Evolutionary conservation across 257 asterid species (phyloP).

Genomic region (Solanum tarijense): DNA sequence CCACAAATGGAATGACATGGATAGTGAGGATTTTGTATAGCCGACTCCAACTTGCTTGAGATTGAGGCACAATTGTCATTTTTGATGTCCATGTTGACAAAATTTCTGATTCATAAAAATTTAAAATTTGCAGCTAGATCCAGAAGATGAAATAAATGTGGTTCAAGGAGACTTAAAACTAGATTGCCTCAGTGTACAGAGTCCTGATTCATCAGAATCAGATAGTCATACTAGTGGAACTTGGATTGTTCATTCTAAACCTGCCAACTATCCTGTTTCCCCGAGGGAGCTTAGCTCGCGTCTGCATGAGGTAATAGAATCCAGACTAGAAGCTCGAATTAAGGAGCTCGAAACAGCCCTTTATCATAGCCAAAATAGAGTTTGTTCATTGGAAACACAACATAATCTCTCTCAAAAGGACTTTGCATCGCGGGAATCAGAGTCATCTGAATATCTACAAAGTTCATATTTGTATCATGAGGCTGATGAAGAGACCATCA

Average conservation of each 20-base stretch:
- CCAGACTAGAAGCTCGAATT: conserved; percentile 42
- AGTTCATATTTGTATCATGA: conserved; percentile 9
- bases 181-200: conserved; percentile 3
- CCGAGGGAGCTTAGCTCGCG: conserved; percentile 53
- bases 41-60: neutral
- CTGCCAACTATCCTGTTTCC: conserved; percentile 45
- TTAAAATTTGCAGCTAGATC: conserved; percentile 29
- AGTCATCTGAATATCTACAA: conserved; percentile 16
- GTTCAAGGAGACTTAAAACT: conserved; percentile 31
- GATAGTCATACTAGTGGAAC: conserved; percentile 14
- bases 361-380: conserved; percentile 11
- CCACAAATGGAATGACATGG: too few relatives aligned
- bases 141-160: conserved; percentile 30
- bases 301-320: conserved; percentile 52
- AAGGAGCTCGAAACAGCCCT: conserved; percentile 52
- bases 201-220: conserved; percentile 5
- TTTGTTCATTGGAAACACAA: conserved; percentile 16
- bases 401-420: neutral
- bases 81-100: neutral
- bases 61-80: neutral
- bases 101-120: neutral
- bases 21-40: neutral
- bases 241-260: conserved; percentile 10
- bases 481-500: neutral
- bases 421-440: conserved; percentile 16